Base-by-base conservation (phyloP, 345 rosid genomes). In the Rhodomyrtus tomentosa region DNA sequence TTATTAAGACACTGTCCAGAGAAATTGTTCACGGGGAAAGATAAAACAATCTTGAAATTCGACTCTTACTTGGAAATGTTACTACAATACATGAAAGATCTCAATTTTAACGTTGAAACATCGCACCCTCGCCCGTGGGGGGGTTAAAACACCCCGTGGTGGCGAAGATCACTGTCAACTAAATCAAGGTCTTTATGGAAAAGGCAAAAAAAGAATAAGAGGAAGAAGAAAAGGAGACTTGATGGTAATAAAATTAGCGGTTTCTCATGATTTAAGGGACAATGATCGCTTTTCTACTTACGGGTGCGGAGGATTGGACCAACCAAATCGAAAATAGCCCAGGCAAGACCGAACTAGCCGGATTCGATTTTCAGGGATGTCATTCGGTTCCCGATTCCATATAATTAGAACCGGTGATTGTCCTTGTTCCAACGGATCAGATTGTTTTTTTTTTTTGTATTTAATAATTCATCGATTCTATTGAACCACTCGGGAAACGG, bases 311-410 rank as follows among this genome's bases (percentile, higher is more conserved):
- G 3, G 50, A 48, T 3, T 3, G 3, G 13, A 48, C 40, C 5
- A 38, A 38, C 40, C 40, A 38, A 38, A 38, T 38, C 40, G 40
- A 38, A 38, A 38, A 38, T 5, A 38, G 5, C 13, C 50, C 13
- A 0, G 3, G 10, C 10, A 48, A 10, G 3, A 48, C 3, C 3
- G 6, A 48, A 10, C 13, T 3, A 3, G 3, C 3, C 0, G 50
- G 10, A 13, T 48, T 9, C 3, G 3, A 3, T 10, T 10, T 48
- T 10, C 2, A 13, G 50, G 49, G 49, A 11, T 1, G 1, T 2
- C 49, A 4, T 40, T 3, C 10, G 2, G 49, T 45, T 45, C 2
- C 49, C 49, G 8, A 45, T 45, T 45, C 49, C 49, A 45, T 0
- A 1, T 1, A 45, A 9, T 1, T 40, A 4, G 42, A 40, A 40